Evolutionary conservation across 495 filamentous ascomycete species (phyloP).

Genomic region (Neurospora hispaniola): DNA sequence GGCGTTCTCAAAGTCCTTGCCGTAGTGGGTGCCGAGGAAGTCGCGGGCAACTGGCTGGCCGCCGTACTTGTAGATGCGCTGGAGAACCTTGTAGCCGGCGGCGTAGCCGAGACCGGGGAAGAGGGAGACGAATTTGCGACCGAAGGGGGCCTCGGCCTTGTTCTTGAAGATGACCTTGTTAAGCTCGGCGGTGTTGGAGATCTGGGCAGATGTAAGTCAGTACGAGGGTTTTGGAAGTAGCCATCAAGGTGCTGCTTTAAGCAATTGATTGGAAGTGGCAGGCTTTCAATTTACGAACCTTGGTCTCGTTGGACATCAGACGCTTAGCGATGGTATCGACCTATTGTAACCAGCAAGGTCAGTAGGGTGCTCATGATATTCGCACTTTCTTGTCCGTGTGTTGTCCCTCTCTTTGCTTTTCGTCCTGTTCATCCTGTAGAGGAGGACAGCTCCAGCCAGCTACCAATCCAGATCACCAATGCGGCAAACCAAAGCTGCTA

Average conservation of each 20-base stretch:
- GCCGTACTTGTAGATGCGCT: slow-evolving; percentile 98
- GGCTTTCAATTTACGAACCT: slow-evolving; percentile 31
- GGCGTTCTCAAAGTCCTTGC: slow-evolving; percentile 67
- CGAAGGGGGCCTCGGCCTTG: slow-evolving; percentile 57
- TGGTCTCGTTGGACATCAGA: slow-evolving; percentile 94
- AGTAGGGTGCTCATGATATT: not conserved
- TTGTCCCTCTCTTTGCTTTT: not conserved
- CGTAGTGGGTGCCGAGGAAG: slow-evolving; percentile 74
- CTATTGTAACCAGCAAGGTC: slow-evolving; percentile 37
- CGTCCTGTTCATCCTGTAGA: not conserved
- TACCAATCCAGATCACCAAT: not conserved
- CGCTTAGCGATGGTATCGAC: slow-evolving; percentile 98
- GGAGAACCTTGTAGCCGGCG: slow-evolving; percentile 94
- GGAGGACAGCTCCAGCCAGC: not conserved
- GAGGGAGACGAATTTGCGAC: slow-evolving; percentile 81
- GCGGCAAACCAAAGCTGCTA: not conserved
- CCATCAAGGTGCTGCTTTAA: not conserved
- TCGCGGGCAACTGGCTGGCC: slow-evolving; percentile 94
- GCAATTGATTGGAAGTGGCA: not conserved
- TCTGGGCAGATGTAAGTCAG: slow-evolving; percentile 26
- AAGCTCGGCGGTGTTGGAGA: slow-evolving; percentile 49
- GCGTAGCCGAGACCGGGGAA: slow-evolving; percentile 97
- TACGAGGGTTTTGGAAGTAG: not conserved
- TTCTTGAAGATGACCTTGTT: slow-evolving; percentile 93
- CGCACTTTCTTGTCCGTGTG: not conserved